Conservation (phyloP, 345 rosid species). For the sweet orange (Citrus sinensis) region DVS_A1.0 CM039169.1:3579501-3580000, state of each 20-base stretch:
- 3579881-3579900: constrained; percentile 51
- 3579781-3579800: constrained; percentile 53
- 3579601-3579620: constrained; percentile 35
- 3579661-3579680: constrained; percentile 36
- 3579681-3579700: constrained; percentile 44
- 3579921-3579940: constrained; percentile 48
- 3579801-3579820: constrained; percentile 55
- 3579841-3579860: constrained; percentile 46
- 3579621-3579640: constrained; percentile 48
- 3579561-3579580: constrained; percentile 30
- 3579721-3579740: constrained; percentile 55
- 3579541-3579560: constrained; percentile 31
- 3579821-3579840: constrained; percentile 56
- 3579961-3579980: constrained; percentile 46
- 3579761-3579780: constrained; percentile 50
- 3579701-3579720: constrained; percentile 62
- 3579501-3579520: constrained; percentile 31
- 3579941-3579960: constrained; percentile 44
- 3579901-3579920: constrained; percentile 63
- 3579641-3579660: constrained; percentile 37
- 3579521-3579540: constrained; percentile 25
- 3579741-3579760: constrained; percentile 45
- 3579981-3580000: constrained; percentile 49
- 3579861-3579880: constrained; percentile 50
- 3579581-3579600: constrained; percentile 36